phyloP scores from a whole-genome alignment of 164 flowering plant species.

The Nelumbo lutea region DNA sequence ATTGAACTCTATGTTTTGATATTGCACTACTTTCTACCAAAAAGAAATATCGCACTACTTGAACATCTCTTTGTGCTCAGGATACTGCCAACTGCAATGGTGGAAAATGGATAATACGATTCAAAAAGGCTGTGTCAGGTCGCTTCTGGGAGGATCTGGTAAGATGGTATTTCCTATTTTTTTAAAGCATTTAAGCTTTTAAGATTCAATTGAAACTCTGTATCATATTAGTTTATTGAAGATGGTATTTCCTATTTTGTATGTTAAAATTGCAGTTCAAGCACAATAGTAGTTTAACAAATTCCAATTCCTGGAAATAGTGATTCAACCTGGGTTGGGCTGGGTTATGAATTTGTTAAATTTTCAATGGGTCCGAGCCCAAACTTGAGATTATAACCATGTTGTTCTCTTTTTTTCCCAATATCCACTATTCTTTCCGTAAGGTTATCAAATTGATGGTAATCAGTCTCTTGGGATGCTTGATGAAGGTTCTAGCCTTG shows the following conservation, averaged over 20 bases:
- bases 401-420: too few species aligned
- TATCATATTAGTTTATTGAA: too few species aligned
- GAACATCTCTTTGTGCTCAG: conserved; percentile 26
- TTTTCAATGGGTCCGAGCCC: too few species aligned
- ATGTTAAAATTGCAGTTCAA: too few species aligned
- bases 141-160: conserved; percentile 99
- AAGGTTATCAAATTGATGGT: too few species aligned
- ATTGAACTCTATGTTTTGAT: neutral
- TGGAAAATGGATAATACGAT: conserved; percentile 94
- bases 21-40: too few species aligned
- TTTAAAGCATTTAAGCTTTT: neutral
- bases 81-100: conserved; percentile 85
- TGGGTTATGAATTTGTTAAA: too few species aligned
- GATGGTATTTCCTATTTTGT: neutral
- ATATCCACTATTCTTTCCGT: too few species aligned
- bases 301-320: neutral
- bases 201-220: neutral
- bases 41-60: neutral
- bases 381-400: too few species aligned
- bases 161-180: conserved; percentile 12
- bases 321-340: neutral
- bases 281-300: too few species aligned
- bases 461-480: neutral
- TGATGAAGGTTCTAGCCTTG: conserved; percentile 78
- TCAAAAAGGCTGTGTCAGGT: conserved; percentile 80